Base-by-base conservation (phyloP, 2,329 filamentous ascomycete genomes). In the Fusarium equiseti region DNA sequence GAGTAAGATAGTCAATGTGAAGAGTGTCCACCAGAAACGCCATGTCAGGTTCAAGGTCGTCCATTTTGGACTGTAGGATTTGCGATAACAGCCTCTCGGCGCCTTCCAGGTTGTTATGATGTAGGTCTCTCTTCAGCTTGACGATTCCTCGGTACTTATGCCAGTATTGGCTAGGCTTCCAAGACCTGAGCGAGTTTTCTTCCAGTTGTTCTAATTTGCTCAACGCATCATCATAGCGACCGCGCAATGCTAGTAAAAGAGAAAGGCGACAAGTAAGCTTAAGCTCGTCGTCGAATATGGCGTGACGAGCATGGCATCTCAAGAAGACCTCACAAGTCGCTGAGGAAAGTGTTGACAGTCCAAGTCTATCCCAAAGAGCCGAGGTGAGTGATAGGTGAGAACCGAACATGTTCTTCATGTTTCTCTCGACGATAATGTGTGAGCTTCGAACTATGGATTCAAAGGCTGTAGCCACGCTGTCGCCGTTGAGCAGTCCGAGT, bases 381-480 rank as follows among this genome's bases (percentile, higher is more conserved):
- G 92, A 90, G 50, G 89, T 87, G 44, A 97, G 85, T 5, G 94
- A 85, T 64, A 94, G 86, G 71, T 95, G 90, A 1, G 91, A 87
- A 1, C 93, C 93, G 72, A 93, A 88, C 79, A 92, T 90, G 73
- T 85, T 89, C 73, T 88, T 88, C 76, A 96, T 87, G 70, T 92
- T 90, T 72, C 91, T 91, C 59, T 91, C 90, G n/a, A 95, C 85
- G 66, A 94, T 91, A 29, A 97, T 83, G 73, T 96, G 92, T 1
- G 92, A 93, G 70, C 93, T 92, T 76, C 94, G 91, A n/a, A 92
- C 87, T 66, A 97, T 87, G 71, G 91, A 88, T 77, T 97, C 94
- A 55, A 96, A 85, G 2, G 92, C 90, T 9, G 82, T 83, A 6
- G 86, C 83, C 50, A 87, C 78, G 76, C 91, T 86, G 81, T 89